A percentile compares a stretch with the other conserved stretches of the same genome.
These are phyloP conservation scores for Vachellia collinsii DNA, from an alignment of 306 rosid species.

Conservation along the genomic window DNA sequence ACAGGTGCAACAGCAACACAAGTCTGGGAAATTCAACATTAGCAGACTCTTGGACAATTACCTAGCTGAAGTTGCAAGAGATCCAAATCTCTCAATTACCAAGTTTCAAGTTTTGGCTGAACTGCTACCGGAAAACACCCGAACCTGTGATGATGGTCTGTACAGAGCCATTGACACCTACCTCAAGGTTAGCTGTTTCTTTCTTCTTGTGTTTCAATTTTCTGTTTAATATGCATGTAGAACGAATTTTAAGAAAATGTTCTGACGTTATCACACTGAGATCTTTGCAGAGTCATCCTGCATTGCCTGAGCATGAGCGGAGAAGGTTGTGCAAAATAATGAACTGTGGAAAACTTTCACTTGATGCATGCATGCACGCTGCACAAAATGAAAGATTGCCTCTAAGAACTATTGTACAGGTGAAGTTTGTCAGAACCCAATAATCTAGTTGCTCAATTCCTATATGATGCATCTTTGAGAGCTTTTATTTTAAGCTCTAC, in stretches of 20 bases:
- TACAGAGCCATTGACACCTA: slow-evolving; percentile 92
- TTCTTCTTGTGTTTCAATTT: slow-evolving; percentile 26
- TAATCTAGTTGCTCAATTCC: slow-evolving; percentile 29
- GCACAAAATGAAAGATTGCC: slow-evolving; percentile 97
- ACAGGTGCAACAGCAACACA: slow-evolving; percentile 65
- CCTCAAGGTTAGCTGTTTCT: slow-evolving; percentile 65
- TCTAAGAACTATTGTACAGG: slow-evolving; percentile 84
- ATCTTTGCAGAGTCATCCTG: slow-evolving; percentile 73
- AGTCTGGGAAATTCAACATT: slow-evolving; percentile 60
- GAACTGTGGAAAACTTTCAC: slow-evolving; percentile 89
- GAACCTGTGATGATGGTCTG: slow-evolving; percentile 81
- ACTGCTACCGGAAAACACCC: slow-evolving; percentile 73
- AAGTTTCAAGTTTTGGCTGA: slow-evolving; percentile 88
- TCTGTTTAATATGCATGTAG: neutral
- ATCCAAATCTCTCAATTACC: slow-evolving; percentile 77
- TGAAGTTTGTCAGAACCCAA: slow-evolving; percentile 41
- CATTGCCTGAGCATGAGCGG: slow-evolving; percentile 74
- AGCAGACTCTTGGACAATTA: slow-evolving; percentile 87
- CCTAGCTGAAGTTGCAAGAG: slow-evolving; percentile 91
- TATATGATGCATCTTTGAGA: slow-evolving; percentile 16
- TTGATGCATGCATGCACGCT: slow-evolving; percentile 89
- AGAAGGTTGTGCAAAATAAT: slow-evolving; percentile 87
- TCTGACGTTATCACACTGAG: slow-evolving; percentile 30
- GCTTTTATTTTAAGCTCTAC: slow-evolving; percentile 21
- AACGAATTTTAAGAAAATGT: slow-evolving; percentile 25